phyloP scores from a whole-genome alignment of 441 rosid genomes.

The California macrophylla region DNA sequence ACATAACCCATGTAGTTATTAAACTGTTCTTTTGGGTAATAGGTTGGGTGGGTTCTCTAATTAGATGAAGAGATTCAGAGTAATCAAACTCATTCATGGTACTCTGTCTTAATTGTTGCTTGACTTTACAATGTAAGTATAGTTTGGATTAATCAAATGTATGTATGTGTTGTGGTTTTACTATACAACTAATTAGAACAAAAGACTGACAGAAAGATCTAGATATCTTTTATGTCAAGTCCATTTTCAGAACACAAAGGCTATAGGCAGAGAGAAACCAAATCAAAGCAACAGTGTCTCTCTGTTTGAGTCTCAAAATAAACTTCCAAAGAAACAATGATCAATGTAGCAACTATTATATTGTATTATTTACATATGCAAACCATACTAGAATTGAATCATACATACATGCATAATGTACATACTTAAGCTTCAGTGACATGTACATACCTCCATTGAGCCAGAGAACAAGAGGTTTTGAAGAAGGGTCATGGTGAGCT shows the following conservation, averaged over 20 bases:
- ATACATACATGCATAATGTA: neutral
- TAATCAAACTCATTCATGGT: neutral
- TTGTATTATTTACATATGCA: too few species aligned
- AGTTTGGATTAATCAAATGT: too few species aligned
- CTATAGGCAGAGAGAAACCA: neutral
- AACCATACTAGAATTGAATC: too few species aligned
- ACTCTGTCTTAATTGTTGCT: neutral
- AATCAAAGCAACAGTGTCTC: neutral
- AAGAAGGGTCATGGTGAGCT: constrained; percentile 34
- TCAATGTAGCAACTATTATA: too few species aligned
- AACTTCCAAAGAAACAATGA: neutral
- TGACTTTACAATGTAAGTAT: too few species aligned
- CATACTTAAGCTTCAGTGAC: too few species aligned
- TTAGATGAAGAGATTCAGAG: neutral
- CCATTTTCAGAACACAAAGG: neutral
- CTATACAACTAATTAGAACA: neutral
- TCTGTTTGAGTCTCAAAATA: too few species aligned
- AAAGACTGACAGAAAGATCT: neutral
- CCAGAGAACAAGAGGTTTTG: constrained; percentile 82
- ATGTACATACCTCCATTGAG: constrained; percentile 77
- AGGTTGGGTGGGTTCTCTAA: neutral
- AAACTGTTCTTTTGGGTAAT: neutral
- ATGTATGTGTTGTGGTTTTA: too few species aligned
- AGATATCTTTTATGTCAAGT: neutral
- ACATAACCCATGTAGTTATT: neutral